A percentile compares a stretch with the other conserved stretches of the same genome.
These are phyloP conservation scores for Colletotrichum eremochloae DNA, from an alignment of 2,329 filamentous ascomycete species.

Conservation along the genomic window DNA sequence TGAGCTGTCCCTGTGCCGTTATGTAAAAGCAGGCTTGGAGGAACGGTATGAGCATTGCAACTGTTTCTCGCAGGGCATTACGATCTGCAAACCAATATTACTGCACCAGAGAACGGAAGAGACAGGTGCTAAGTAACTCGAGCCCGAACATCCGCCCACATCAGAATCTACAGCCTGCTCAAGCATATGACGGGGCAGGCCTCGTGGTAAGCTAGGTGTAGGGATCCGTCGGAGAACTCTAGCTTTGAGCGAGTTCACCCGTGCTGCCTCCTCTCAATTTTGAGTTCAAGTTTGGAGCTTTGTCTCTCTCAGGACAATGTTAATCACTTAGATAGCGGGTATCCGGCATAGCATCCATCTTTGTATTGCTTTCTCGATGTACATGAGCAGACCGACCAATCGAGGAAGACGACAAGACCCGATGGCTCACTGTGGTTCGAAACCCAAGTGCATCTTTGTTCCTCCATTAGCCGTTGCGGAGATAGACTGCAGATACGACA, in stretches of 20 bases:
- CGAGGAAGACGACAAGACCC: neutral
- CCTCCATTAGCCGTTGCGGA: neutral
- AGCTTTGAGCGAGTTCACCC: conserved; percentile 34
- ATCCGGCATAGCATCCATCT: neutral
- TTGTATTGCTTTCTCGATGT: neutral
- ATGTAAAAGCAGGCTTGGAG: neutral
- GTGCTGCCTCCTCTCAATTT: conserved; percentile 32
- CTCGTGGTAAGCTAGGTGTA: neutral
- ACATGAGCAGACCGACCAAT: neutral
- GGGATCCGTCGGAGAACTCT: conserved; percentile 24
- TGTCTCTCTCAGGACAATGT: neutral
- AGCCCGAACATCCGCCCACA: no score
- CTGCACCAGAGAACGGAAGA: neutral
- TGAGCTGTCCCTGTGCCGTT: neutral
- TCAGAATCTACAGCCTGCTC: conserved; percentile 3
- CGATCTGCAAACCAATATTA: neutral
- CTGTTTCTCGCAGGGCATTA: neutral
- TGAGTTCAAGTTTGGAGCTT: conserved; percentile 30
- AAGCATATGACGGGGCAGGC: conserved; percentile 4
- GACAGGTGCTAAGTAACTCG: neutral
- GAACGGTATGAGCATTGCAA: no score
- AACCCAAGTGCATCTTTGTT: neutral
- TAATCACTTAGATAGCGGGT: conserved; percentile 10
- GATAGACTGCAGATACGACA: neutral
- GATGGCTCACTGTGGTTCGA: neutral